These are phyloP conservation scores for Anisodus tanguticus DNA, from an alignment of 257 asterid species.

Conservation along the genomic window DNA sequence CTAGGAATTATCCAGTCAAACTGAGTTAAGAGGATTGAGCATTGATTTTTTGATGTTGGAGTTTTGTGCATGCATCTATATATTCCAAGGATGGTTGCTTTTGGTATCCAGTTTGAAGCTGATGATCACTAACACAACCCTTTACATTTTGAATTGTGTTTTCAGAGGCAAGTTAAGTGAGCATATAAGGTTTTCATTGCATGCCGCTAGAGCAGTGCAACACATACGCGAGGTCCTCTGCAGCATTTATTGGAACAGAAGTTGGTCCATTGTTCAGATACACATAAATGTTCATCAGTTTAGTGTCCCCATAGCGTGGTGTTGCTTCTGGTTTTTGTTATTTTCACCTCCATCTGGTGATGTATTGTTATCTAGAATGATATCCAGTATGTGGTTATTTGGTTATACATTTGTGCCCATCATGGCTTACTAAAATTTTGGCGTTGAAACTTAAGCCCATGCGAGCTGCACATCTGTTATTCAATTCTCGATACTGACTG, in stretches of 20 bases:
- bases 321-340: constrained; percentile 4
- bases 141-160: constrained; percentile 1
- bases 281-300: neutral
- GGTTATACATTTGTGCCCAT: constrained; percentile 16
- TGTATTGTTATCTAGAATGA: constrained; percentile 4
- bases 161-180: neutral
- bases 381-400: constrained; percentile 17
- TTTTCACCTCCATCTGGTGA: neutral
- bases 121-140: neutral
- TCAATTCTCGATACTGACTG: neutral
- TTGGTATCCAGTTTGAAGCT: neutral
- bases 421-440: constrained; percentile 11
- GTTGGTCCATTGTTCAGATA: constrained; percentile 17
- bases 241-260: neutral
- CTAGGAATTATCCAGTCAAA: neutral
- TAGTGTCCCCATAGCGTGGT: neutral
- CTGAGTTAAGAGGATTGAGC: neutral
- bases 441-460: neutral
- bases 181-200: neutral
- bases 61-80: constrained; percentile 12
- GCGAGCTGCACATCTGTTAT: neutral
- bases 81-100: neutral
- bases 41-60: neutral
- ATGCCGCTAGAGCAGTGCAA: neutral
- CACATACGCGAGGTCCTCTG: neutral